Base-by-base conservation (phyloP, 495 filamentous ascomycete species). In the Chlorociboria aeruginascens region DNA sequence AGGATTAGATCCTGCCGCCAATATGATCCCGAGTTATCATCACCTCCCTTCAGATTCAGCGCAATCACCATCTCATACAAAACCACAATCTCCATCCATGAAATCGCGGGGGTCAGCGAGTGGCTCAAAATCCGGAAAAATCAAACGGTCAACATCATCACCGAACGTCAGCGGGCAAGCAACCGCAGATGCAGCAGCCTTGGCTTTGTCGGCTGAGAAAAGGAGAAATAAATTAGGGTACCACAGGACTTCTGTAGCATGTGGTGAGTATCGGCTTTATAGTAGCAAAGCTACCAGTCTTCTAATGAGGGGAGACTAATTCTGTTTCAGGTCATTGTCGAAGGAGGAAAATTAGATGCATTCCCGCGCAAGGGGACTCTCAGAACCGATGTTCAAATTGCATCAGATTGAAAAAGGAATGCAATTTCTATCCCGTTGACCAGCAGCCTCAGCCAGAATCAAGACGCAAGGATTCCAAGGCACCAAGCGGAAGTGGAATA, bases 161-260 rank as follows among this genome's bases (percentile, higher is more conserved):
- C 76, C 82, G 55, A 82, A 74, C 66, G 76, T 81, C 52, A 76
- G 79, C 51, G 67, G 70, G 40, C 63, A 69, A 34, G 64, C 68
- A 52, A 56, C 66, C 49, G 51, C 63, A 44, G 56, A 66, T 53
- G 53, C 62, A 41, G 38, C 59, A 41, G 55, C 47, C 31, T 36
- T 65, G 39, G 55, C 66, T 58, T 66, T 63, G 52, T 69, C 79
- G 32, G 72, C 69, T 36, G 89, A 95, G 58, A 95, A 92, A 68
- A 83, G 85, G 63, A 82, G 92, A 56, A 98, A 97, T 63, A 97
- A 94, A 66, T 73, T 98, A 45, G 92, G 92, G 30, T 98, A 98
- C 64, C 90, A 96, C 71, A 82, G 92, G 49, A 96, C 89, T 32
- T 94, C 92, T 47, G 87, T 97, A 63, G 92, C 92, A 55, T 98